Evolutionary conservation across 805 yeast genomes (phyloP).

Genomic region (Barnettozyma sp.): DNA sequence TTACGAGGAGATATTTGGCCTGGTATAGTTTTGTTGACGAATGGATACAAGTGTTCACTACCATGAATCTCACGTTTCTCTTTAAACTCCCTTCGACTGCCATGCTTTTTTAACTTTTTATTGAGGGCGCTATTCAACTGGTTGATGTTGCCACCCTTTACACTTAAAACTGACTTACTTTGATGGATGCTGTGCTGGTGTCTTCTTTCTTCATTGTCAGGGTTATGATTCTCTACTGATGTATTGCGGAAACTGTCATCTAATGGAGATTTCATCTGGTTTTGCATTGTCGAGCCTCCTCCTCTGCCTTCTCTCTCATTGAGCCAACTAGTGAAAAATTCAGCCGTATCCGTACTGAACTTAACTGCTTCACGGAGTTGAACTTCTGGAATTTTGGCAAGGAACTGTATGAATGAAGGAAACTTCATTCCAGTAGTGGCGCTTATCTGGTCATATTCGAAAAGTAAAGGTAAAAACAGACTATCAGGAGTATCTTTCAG

Average conservation of each 20-base stretch:
- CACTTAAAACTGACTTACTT: neutral
- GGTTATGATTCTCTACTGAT: too few species aligned
- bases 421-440: constrained; percentile 2
- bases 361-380: constrained; percentile 7
- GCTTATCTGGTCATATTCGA: constrained; percentile 3
- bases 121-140: neutral
- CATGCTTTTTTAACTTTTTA: neutral
- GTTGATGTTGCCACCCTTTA: neutral
- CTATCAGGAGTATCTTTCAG: neutral
- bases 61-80: neutral
- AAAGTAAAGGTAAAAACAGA: constrained; percentile 1
- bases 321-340: constrained; percentile 1
- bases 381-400: constrained; percentile 9
- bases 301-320: constrained; percentile 5
- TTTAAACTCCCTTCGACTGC: neutral
- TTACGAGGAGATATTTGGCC: neutral
- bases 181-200: neutral
- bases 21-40: neutral
- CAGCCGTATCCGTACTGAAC: constrained; percentile 2
- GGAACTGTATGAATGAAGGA: constrained; percentile 6
- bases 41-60: neutral
- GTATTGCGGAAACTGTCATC: too few species aligned
- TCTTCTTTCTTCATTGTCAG: neutral
- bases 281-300: neutral
- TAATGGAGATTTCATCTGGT: neutral